Conservation (phyloP, 2,329 filamentous ascomycete genomes). For the Aspergillus bombycis region DNA sequence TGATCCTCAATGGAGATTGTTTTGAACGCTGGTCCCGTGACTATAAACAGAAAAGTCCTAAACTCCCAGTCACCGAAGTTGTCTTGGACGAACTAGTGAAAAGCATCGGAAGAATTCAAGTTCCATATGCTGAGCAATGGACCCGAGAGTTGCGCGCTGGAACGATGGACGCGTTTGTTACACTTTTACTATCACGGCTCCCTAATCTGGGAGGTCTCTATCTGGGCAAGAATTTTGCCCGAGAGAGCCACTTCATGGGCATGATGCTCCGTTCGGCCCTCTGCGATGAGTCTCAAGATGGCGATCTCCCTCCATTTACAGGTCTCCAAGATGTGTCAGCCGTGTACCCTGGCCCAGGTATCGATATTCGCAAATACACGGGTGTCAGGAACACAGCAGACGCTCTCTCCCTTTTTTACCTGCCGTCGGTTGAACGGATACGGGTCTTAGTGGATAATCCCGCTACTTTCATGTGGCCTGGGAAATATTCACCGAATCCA, state of each 20-base stretch:
- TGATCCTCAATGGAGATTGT: conserved; percentile 14
- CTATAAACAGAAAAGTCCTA: neutral
- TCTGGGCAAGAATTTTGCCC: conserved; percentile 13
- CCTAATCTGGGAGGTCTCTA: conserved; percentile 19
- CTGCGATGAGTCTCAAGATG: neutral
- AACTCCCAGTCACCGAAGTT: conserved; percentile 4
- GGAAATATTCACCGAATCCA: conserved; percentile 5
- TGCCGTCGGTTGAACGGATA: conserved; percentile 22
- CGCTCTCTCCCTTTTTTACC: conserved; percentile 24
- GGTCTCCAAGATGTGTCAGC: conserved; percentile 12
- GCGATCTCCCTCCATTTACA: conserved; percentile 13
- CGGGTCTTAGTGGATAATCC: conserved; percentile 22
- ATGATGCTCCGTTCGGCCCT: conserved; percentile 19
- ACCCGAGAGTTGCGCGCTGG: conserved; percentile 19
- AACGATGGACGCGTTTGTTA: conserved; percentile 20
- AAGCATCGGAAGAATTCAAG: conserved; percentile 12
- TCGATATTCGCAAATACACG: neutral
- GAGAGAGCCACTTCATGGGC: conserved; percentile 14
- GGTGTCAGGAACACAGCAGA: conserved; percentile 17
- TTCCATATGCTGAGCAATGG: conserved; percentile 18
- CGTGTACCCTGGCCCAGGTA: neutral
- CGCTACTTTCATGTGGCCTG: conserved; percentile 19
- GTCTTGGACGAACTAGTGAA: conserved; percentile 10
- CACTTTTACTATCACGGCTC: conserved; percentile 23
- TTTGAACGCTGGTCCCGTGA: neutral